Conservation (phyloP, 2,329 filamentous ascomycete genomes). For the Talaromyces amestolkiae region DNA sequence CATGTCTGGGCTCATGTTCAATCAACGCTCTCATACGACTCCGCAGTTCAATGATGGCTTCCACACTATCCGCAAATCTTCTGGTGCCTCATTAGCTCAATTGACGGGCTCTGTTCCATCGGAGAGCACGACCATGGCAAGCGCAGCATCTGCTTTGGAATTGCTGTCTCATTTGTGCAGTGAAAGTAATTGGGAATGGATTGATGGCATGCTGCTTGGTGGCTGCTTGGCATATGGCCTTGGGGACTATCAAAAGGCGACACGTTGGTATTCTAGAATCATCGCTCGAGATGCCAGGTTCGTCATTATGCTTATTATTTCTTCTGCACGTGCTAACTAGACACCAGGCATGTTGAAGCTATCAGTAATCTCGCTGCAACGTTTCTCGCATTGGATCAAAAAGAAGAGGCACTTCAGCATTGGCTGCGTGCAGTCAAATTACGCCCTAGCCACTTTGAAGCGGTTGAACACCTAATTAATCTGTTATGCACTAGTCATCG, state of each 20-base stretch:
- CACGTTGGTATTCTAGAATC: conserved; percentile 55
- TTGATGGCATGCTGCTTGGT: conserved; percentile 86
- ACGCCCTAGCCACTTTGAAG: conserved; percentile 86
- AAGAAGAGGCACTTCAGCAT: conserved; percentile 77
- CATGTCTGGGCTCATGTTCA: conserved; percentile 11
- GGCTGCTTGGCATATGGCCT: conserved; percentile 91
- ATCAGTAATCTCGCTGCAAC: conserved; percentile 91
- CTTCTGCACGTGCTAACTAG: neutral
- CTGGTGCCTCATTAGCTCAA: conserved; percentile 33
- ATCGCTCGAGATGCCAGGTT: conserved; percentile 58
- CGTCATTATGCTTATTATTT: neutral
- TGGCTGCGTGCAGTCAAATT: conserved; percentile 83
- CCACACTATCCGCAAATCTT: conserved; percentile 22
- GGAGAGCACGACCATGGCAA: conserved; percentile 48
- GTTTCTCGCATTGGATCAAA: conserved; percentile 75
- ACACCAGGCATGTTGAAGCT: conserved; percentile 76
- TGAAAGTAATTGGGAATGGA: conserved; percentile 81
- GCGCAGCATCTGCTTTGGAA: conserved; percentile 66
- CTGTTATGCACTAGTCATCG: conserved; percentile 78
- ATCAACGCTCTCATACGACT: neutral
- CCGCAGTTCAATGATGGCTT: conserved; percentile 1
- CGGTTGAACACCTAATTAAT: conserved; percentile 89
- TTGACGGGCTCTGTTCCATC: conserved; percentile 33
- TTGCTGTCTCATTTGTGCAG: conserved; percentile 72
- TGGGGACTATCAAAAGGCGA: conserved; percentile 71